Base-by-base conservation (phyloP, 2,329 filamentous ascomycete genomes). In the Nigrospora oryzae region DNA sequence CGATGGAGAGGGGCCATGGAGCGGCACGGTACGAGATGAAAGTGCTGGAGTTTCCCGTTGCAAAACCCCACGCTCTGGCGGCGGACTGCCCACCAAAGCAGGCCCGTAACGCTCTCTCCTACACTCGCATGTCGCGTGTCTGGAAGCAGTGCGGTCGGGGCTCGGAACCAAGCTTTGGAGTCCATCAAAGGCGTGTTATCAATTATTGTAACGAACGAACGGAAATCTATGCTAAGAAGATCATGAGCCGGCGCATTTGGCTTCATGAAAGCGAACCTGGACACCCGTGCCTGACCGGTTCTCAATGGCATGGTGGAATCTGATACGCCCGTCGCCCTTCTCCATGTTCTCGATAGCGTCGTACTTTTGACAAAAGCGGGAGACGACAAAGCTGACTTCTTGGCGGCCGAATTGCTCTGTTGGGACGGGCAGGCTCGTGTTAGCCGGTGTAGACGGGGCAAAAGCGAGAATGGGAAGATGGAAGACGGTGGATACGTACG, bases 221-320 rank as follows among this genome's bases (percentile, higher is more conserved):
- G 11, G 11, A 7, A 42, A 14, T 32, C 17, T 19, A 40, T 31
- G 11, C 43, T 37, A 49, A 10, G 34, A 33, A 13, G 14, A 36
- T 43, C 38, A 42, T 44, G 36, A 15, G 43, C 33, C 34, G 48
- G 49, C 14, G 19, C 28, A 33, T 36, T 36, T 36, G 32, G 56
- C 56, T 40, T 56, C 58, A 45, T 62, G 61, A 23, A 59, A 37
- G 38, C 53, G 56, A 28, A 65, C 57, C 42, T 61, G 57, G 2
- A 64, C 62, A 6, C 61, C 62, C 30, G 57, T 61, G 31, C 54
- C 61, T n/a, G 53, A 59, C 17, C 54, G 48, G 19, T 59, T 50
- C 16, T 62, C 51, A 45, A 57, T 56, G 12, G 55, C 55, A 36
- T 57, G 55, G 41, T 57, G 55, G 28, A 57, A 41, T 11, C 49